phyloP scores from a whole-genome alignment of 2,329 filamentous ascomycete genomes.

The Bipolaris bicolor region DNA sequence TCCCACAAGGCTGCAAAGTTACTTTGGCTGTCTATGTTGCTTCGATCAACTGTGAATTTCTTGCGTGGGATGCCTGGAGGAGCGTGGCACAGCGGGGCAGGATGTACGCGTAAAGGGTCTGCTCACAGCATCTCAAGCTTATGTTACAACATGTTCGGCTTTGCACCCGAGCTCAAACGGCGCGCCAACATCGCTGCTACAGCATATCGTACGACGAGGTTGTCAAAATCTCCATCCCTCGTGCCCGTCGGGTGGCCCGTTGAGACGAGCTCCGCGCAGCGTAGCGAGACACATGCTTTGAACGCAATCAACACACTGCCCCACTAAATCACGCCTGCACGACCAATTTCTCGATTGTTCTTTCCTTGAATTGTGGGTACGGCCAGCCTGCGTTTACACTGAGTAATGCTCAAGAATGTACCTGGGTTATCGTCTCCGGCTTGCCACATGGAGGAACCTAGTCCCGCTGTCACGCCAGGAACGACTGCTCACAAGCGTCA shows the following conservation, averaged over 20 bases:
- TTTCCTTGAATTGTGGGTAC: constrained; percentile 2
- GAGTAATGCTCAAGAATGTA: constrained; percentile 1
- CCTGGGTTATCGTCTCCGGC: constrained; percentile 10
- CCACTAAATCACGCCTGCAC: constrained; percentile 7
- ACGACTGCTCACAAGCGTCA: constrained; percentile 16
- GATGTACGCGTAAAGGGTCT: not conserved
- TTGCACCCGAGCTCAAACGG: constrained; percentile 2
- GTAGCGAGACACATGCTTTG: constrained; percentile 4
- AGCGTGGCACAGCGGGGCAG: constrained; percentile 11
- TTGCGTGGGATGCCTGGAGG: not conserved
- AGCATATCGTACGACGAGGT: constrained; percentile 25
- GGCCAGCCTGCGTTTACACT: not conserved
- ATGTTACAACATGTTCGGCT: constrained; percentile 11
- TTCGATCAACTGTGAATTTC: not conserved
- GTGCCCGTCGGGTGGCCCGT: constrained; percentile 17
- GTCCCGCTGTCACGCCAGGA: constrained; percentile 13
- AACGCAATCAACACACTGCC: constrained; percentile 2
- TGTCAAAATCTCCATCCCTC: constrained; percentile 35
- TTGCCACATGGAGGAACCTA: constrained; percentile 9
- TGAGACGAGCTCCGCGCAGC: constrained; percentile 2
- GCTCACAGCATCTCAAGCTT: constrained; percentile 2
- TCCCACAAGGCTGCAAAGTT: not conserved
- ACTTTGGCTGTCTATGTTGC: not conserved
- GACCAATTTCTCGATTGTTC: constrained; percentile 1
- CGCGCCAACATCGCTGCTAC: not conserved